Evolutionary conservation across 1,139 yeast genomes (phyloP).

Genomic region (Candida sanyaensis): DNA sequence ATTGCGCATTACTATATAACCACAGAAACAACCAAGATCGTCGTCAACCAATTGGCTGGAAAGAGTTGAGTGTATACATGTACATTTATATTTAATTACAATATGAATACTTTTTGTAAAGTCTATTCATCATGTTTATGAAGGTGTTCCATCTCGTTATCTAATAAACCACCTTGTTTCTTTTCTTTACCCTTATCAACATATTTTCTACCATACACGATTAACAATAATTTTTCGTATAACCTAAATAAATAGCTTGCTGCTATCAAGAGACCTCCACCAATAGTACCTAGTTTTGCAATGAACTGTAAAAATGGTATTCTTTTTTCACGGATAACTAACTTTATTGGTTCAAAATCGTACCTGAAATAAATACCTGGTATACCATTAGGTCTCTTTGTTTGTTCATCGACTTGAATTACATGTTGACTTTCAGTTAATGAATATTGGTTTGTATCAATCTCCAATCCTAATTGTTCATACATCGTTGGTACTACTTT

Average conservation of each 20-base stretch:
- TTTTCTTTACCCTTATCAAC: constrained; percentile 60
- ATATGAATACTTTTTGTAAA: background rate
- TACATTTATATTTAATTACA: background rate
- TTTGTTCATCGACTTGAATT: constrained; percentile 21
- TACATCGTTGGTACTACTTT: constrained; percentile 85
- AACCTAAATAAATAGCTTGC: constrained; percentile 49
- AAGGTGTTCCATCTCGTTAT: constrained; percentile 11
- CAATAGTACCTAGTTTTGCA: constrained; percentile 73
- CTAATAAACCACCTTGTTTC: constrained; percentile 33
- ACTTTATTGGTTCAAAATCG: constrained; percentile 84
- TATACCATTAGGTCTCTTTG: constrained; percentile 31
- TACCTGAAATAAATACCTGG: constrained; percentile 87
- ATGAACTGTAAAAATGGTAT: constrained; percentile 78
- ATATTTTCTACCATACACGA: constrained; percentile 52
- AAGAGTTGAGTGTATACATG: background rate
- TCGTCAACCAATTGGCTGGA: no score
- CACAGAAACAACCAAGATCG: no score
- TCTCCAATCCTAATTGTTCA: constrained; percentile 64
- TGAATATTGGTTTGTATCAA: constrained; percentile 88
- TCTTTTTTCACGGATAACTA: constrained; percentile 68
- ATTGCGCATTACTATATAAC: no score
- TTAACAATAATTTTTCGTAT: constrained; percentile 46
- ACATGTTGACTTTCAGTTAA: constrained; percentile 55
- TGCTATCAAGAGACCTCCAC: constrained; percentile 69
- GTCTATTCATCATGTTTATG: constrained; percentile 2